Evolutionary conservation across 306 rosid species (phyloP), one percentile per base, ranked within the genome.

Genomic region (Gillenia trifoliata): DNA sequence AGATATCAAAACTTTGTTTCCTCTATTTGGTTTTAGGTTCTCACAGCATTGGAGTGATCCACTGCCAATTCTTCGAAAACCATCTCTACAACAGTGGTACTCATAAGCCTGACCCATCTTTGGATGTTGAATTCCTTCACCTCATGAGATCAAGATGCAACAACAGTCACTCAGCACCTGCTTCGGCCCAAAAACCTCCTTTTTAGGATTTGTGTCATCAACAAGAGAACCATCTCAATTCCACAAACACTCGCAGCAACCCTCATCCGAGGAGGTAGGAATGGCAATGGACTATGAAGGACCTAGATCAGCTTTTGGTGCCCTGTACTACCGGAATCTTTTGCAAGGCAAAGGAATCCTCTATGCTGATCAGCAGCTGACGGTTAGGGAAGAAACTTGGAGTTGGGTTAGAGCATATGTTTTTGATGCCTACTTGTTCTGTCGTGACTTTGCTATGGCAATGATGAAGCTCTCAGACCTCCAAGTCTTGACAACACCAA

Each of bases 401-500:
- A 71, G 74, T 20, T 79, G 84, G 81, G 75, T 74, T 66, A 71
- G 68, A 70, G 79, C 77, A 43, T 80, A 82, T 71, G 87, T 85
- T 68, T 50, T 63, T 4, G 49, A 80, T 66, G 64, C 73, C 68
- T 75, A 76, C 36, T 70, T 78, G 67, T 87, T 87, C 66, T 71
- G 30, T 25, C 75, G 15, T 56, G 61, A 84, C 61, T 86, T 84
- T 20, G 67, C 88, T 64, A 34, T 55, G 52, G 83, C 75, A 74
- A 84, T 78, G 82, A 84, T 84, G 77, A 83, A 83, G 71, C 88
- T 80, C 75, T 78, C 83, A 7, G 70, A 82, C 70, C 85, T 77
- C 61, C 81, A 20, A 19, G 85, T 84, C 64, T 75, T 85, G 82
- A 85, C 79, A 50, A 47, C 11, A 36, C 84, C 83, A 47, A 25